Evolutionary conservation across 345 rosid genomes (phyloP).

Genomic region (Arabis hirsuta): DNA sequence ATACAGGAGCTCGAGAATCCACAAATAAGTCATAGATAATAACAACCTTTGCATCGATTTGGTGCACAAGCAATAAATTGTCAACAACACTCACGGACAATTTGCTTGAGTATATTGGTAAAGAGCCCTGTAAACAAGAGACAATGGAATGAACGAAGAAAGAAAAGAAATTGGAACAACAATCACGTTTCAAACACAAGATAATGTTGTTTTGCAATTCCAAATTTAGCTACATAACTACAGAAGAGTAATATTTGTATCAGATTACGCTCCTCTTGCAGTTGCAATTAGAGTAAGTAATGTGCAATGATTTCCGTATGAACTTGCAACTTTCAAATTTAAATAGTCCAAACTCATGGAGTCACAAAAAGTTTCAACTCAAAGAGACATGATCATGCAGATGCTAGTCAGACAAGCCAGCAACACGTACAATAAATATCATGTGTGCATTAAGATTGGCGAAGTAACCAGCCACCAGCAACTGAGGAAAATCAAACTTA

Average conservation of each 20-base stretch:
- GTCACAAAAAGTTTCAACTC: constrained; percentile 15
- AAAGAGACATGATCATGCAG: constrained; percentile 12
- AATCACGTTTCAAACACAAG: constrained; percentile 8
- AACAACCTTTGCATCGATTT: constrained; percentile 93
- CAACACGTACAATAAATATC: constrained; percentile 2
- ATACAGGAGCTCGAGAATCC: constrained; percentile 94
- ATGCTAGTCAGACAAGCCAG: constrained; percentile 16
- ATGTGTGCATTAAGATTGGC: neutral
- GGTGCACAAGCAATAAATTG: constrained; percentile 93
- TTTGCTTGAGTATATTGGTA: constrained; percentile 92
- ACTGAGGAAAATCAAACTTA: constrained; percentile 37
- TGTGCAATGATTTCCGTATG: neutral
- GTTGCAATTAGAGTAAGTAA: neutral
- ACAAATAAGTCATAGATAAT: constrained; percentile 90
- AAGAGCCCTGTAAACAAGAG: constrained; percentile 73
- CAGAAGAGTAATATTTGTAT: constrained; percentile 5
- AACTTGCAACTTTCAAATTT: constrained; percentile 9
- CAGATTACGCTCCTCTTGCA: neutral
- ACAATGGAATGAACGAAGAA: constrained; percentile 18
- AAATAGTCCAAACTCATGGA: constrained; percentile 5
- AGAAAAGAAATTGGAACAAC: constrained; percentile 14
- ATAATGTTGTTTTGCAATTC: constrained; percentile 19
- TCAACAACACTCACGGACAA: constrained; percentile 87
- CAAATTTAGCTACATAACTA: constrained; percentile 8
- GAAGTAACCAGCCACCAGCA: constrained; percentile 25